These are phyloP conservation scores for Emmonsia crescens DNA, from an alignment of 2,329 filamentous ascomycete species.

Conservation along the genomic window DNA sequence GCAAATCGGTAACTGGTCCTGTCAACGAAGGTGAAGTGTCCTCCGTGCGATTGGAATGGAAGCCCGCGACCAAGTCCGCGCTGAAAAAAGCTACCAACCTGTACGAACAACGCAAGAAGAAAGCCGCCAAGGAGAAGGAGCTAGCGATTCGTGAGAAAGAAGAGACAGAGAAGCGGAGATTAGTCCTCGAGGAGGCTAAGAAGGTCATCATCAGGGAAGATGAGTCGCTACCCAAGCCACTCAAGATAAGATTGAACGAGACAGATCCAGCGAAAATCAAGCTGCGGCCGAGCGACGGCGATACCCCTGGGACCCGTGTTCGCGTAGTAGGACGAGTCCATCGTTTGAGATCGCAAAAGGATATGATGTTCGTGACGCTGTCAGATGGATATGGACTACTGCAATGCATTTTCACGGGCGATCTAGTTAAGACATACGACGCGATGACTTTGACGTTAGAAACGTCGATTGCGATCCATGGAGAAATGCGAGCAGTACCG, in stretches of 20 bases:
- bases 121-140: slow-evolving; percentile 67
- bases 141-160: slow-evolving; percentile 60
- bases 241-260: slow-evolving; percentile 65
- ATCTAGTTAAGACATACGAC: slow-evolving; percentile 85
- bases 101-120: slow-evolving; percentile 69
- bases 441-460: slow-evolving; percentile 74
- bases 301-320: slow-evolving; percentile 58
- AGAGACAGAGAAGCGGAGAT: slow-evolving; percentile 58
- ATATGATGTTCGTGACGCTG: slow-evolving; percentile 76
- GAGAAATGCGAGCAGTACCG: slow-evolving; percentile 74
- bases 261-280: slow-evolving; percentile 51
- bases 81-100: slow-evolving; percentile 73
- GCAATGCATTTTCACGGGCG: slow-evolving; percentile 71
- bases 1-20: slow-evolving; percentile 54
- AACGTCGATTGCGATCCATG: slow-evolving; percentile 74
- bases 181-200: slow-evolving; percentile 71
- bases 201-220: slow-evolving; percentile 64
- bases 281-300: slow-evolving; percentile 40
- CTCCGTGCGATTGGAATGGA: slow-evolving; percentile 58
- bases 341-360: slow-evolving; percentile 69
- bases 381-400: slow-evolving; percentile 74
- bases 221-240: slow-evolving; percentile 57
- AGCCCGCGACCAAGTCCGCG: slow-evolving; percentile 70
- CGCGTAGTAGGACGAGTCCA: slow-evolving; percentile 75
- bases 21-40: slow-evolving; percentile 54